Evolutionary conservation across 768 basidiomycete species (phyloP), one percentile per base, ranked within the genome.

Genomic region (Boletus subcaerulescens): DNA sequence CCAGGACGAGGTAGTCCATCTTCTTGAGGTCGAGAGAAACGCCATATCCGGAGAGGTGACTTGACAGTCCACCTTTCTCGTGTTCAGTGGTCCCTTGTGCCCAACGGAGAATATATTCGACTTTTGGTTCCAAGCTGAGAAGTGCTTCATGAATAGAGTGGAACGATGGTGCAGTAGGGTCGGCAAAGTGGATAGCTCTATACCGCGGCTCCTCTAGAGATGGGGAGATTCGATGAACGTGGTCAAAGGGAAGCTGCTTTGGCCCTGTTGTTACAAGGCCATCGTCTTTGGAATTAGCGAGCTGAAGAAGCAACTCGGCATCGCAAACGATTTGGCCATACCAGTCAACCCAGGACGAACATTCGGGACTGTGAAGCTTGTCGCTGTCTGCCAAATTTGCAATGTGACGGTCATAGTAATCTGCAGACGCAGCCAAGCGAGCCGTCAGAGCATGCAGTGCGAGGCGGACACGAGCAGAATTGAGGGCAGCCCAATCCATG

Each of bases 1-100:
- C 97, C 9, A 98, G 74, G 5, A 88, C 93, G 13, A 98, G 80
- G 67, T 98, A 99, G 63, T 99, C 97, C 79, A 84, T 97, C 75
- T 95, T 97, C 77, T 99, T 99, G 62, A 99, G 72, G 61, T 96
- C 93, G 50, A 99, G 75, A 20, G 89, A 80, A 8, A 95, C 95
- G 4, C 97, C 97, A 62, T 93, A 99, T 5, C 96, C 96, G 4
- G 89, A 85, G 9, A 99, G 74, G 63, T 80, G 77, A 54, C 72
- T 80, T 5, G 69, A 60, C 1, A 62, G 63, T 0, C 61, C 47
- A 18, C 61, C 63, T 0, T 65, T 57, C 4, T 81, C 73, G 52
- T 84, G 82, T n/a, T 59, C 44, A 20, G 20, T 15, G 0, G 59
- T 48, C 10, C 65, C 55, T 10, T 57, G 60, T 17, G 63, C 67